A percentile compares a stretch with the other conserved stretches of the same genome.
Conservation (phyloP, 139 green algal species). For the Chlorella sp. region DNA sequence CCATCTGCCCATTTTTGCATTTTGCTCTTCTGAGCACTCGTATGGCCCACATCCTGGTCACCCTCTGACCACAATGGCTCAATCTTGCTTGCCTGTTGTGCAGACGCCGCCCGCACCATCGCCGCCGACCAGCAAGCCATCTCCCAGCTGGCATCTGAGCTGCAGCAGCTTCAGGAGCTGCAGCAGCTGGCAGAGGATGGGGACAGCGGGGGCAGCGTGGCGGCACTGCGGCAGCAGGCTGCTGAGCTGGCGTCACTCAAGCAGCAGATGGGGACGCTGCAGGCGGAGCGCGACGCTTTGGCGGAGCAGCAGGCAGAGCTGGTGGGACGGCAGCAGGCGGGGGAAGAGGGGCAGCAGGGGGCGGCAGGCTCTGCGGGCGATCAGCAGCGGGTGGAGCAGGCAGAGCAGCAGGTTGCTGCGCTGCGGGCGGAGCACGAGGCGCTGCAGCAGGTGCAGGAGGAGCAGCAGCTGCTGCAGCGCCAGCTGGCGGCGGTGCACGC, state of each 20-base stretch:
- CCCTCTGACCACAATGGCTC: no score
- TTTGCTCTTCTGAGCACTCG: no score
- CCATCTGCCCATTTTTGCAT: no score
- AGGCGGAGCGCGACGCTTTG: not conserved
- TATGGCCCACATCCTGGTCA: no score
- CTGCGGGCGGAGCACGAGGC: conserved; percentile 24
- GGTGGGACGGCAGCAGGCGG: not conserved
- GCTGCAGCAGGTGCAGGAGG: not conserved
- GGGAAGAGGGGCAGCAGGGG: not conserved
- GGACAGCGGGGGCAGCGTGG: not conserved
- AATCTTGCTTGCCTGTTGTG: not conserved
- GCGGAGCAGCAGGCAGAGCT: not conserved
- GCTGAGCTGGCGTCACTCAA: not conserved
- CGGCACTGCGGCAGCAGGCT: not conserved
- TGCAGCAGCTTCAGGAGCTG: conserved; percentile 1
- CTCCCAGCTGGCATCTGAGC: conserved; percentile 26
- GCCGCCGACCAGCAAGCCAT: conserved; percentile 30
- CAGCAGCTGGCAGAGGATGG: not conserved
- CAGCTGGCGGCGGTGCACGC: not conserved
- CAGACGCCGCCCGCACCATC: conserved; percentile 31
- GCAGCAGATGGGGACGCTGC: not conserved
- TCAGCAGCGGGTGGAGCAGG: not conserved
- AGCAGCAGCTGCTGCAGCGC: conserved; percentile 8
- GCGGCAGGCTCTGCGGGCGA: not conserved
- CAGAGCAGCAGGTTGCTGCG: conserved; percentile 19